Evolutionary conservation across 805 yeast genomes (phyloP).

Genomic region (Clavispora fructus): DNA sequence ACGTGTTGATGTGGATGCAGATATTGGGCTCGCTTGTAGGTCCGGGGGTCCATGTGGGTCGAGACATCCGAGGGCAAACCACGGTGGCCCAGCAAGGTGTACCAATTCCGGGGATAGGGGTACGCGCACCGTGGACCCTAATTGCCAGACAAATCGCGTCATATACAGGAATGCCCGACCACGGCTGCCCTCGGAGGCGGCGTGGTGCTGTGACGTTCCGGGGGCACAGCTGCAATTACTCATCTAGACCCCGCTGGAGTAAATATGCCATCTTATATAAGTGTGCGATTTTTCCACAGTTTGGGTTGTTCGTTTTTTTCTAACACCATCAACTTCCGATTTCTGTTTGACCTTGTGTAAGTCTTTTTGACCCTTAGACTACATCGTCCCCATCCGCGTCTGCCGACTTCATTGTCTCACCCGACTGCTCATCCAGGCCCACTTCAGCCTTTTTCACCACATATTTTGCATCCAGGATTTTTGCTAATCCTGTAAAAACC

Average conservation of each 20-base stretch:
- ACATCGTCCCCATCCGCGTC: not conserved
- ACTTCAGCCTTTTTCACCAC: not conserved
- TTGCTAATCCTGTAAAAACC: not conserved
- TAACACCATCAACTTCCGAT: not conserved
- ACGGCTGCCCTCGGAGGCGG: not conserved
- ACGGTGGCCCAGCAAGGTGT: not conserved
- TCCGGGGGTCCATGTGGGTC: not conserved
- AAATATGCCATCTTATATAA: slow-evolving; percentile 7
- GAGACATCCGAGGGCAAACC: not conserved
- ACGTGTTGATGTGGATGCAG: not conserved
- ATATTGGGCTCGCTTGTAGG: not conserved
- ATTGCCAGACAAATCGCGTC: not conserved
- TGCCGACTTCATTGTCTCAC: not conserved
- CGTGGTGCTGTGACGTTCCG: not conserved
- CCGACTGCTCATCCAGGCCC: not conserved
- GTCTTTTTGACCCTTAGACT: not conserved
- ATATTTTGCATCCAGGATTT: slow-evolving; percentile 9
- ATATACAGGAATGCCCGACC: not conserved
- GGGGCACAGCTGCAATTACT: slow-evolving; percentile 3
- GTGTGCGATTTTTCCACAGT: not conserved
- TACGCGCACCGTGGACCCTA: not conserved
- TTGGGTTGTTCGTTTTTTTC: not conserved
- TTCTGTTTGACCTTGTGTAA: not conserved
- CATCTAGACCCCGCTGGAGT: slow-evolving; percentile 14
- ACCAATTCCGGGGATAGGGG: not conserved